phyloP scores from a whole-genome alignment of 2,329 filamentous ascomycete species.

The Colletotrichum destructivum region DNA sequence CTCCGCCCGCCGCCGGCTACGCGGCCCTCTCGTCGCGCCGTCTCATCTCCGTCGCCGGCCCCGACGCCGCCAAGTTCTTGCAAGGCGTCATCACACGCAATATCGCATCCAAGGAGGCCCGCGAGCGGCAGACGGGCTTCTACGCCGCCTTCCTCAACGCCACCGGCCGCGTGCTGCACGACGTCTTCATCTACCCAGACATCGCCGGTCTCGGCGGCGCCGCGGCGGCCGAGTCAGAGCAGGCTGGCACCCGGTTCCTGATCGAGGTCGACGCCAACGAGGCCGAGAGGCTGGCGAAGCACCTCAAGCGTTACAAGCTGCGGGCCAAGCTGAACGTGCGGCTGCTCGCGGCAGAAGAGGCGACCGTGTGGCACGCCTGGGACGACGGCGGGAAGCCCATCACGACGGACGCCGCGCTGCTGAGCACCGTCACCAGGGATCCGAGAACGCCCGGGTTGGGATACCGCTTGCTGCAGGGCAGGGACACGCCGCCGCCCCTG shows the following conservation, averaged over 20 bases:
- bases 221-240: constrained; percentile 42
- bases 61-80: constrained; percentile 86
- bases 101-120: constrained; percentile 59
- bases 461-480: constrained; percentile 60
- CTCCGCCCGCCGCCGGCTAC: constrained; percentile 63
- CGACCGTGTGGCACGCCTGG: constrained; percentile 83
- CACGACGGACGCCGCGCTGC: constrained; percentile 24
- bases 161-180: constrained; percentile 85
- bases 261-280: constrained; percentile 86
- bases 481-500: constrained; percentile 51
- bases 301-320: constrained; percentile 89
- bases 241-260: constrained; percentile 63
- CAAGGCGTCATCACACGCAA: constrained; percentile 89
- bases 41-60: constrained; percentile 84
- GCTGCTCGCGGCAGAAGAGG: constrained; percentile 75
- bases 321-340: constrained; percentile 83
- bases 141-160: constrained; percentile 92
- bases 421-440: constrained; percentile 62
- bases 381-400: constrained; percentile 57
- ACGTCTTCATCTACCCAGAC: constrained; percentile 89
- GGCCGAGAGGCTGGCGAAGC: constrained; percentile 73
- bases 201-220: constrained; percentile 49
- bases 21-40: constrained; percentile 79
- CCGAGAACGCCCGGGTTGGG: constrained; percentile 70
- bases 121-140: constrained; percentile 66